These are phyloP conservation scores for Pisolithus albus DNA, from an alignment of 768 basidiomycete genomes.

Conservation along the genomic window DNA sequence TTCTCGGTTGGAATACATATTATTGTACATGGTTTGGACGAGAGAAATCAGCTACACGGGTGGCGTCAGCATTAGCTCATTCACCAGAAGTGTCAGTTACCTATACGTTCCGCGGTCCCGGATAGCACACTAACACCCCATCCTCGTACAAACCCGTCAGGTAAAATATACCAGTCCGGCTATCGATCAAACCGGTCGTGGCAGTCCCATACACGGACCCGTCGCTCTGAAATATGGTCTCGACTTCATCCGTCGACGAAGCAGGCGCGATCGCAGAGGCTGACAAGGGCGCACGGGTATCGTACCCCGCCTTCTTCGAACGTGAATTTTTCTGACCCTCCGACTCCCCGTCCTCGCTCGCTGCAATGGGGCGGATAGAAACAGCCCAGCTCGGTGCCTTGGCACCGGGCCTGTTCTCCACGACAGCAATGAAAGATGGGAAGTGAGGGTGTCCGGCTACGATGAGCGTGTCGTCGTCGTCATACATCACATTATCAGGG, in stretches of 20 bases:
- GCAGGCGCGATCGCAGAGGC: conserved; percentile 35
- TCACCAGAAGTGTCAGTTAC: no score
- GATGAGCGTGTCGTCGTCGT: conserved; percentile 41
- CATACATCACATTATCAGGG: conserved; percentile 57
- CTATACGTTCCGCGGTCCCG: conserved; percentile 9
- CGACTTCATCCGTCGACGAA: conserved; percentile 35
- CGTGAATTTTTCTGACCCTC: background rate
- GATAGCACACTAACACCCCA: conserved; percentile 47
- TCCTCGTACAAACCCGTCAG: conserved; percentile 52
- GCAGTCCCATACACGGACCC: conserved; percentile 55
- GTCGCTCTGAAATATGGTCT: conserved; percentile 69
- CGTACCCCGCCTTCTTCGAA: conserved; percentile 22
- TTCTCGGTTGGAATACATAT: no score
- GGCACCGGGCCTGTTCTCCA: conserved; percentile 35
- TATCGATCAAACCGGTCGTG: conserved; percentile 47
- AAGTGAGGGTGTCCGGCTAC: conserved; percentile 67
- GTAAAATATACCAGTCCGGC: conserved; percentile 42
- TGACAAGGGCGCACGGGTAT: conserved; percentile 43
- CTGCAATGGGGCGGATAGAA: conserved; percentile 29
- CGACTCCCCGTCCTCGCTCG: background rate
- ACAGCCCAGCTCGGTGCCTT: conserved; percentile 55
- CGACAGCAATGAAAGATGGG: conserved; percentile 40
- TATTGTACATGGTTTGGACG: no score
- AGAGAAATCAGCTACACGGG: no score
- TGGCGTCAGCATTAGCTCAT: no score